A percentile compares a stretch with the other conserved stretches of the same genome.
Evolutionary conservation across 345 rosid species (phyloP).

Genomic region (Limnanthes douglasii): DNA sequence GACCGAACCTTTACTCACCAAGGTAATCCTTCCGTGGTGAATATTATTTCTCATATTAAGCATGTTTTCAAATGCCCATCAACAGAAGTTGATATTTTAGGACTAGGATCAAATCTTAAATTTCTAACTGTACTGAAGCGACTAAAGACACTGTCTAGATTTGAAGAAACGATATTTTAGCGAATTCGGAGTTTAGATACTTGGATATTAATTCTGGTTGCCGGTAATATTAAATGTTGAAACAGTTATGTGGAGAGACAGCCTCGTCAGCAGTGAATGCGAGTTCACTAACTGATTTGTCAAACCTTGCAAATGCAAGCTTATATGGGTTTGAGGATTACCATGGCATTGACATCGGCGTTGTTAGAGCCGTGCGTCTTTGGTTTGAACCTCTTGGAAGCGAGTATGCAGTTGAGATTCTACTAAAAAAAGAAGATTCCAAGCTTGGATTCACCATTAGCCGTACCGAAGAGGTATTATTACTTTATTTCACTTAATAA

Average conservation of each 20-base stretch:
- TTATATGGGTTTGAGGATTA: conserved; percentile 95
- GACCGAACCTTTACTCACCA: conserved; percentile 85
- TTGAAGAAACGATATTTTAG: too few relatives aligned
- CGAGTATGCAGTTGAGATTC: conserved; percentile 57
- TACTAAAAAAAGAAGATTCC: conserved; percentile 50
- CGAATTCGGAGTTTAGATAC: too few relatives aligned
- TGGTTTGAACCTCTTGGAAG: conserved; percentile 77
- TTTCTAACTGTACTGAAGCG: too few relatives aligned
- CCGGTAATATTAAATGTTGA: neutral
- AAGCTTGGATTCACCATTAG: conserved; percentile 97
- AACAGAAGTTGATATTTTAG: too few relatives aligned
- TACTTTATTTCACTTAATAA: too few relatives aligned
- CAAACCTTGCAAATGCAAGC: conserved; percentile 61
- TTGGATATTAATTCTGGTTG: conserved; percentile 6
- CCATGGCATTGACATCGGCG: conserved; percentile 94
- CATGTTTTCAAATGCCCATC: too few relatives aligned
- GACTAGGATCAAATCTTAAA: too few relatives aligned
- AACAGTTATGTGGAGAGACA: conserved; percentile 89
- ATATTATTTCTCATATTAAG: too few relatives aligned
- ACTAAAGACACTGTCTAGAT: too few relatives aligned
- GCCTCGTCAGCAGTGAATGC: conserved; percentile 81
- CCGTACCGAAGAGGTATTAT: conserved; percentile 84
- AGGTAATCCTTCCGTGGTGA: too few relatives aligned
- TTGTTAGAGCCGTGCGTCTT: conserved; percentile 84
- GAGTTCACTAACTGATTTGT: conserved; percentile 66